Evolutionary conservation across 1,284 basidiomycete genomes (phyloP), one percentile per base, ranked within the genome.

Genomic region (Cronartium ribicola): DNA sequence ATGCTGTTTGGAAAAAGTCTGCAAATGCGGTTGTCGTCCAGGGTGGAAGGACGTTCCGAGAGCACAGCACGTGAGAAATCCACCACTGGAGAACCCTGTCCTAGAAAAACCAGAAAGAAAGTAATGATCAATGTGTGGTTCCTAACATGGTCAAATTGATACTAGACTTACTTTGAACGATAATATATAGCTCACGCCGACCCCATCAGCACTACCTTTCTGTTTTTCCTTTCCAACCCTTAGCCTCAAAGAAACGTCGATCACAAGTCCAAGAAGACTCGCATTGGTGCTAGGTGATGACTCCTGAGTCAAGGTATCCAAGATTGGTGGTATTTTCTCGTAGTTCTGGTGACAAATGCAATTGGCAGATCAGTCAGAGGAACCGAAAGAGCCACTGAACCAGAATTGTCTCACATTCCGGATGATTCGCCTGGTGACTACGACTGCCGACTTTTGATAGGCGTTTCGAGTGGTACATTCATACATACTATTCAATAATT

Each of bases 1-100:
- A 79, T 64, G 83, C 85, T 0, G 81, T 84, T 10, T 81, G 79
- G 75, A 91, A 85, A 80, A 91, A 89, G 76, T 87, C 88, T 59
- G 74, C 63, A 60, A 81, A 76, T 14, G 80, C 78, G 62, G 36
- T 63, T 73, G 77, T 72, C 17, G 66, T 51, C 57, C 78, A 78
- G 0, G 67, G 1, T 6, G 79, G 79, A 36, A 79, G 77, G 0
- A 66, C 48, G 1, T 75, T 76, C 44, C 78, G 78, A 20, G 78
- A 73, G 0, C 75, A 71, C 3, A 79, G 57, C 17, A 81, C 70
- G 22, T 76, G 63, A 39, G 75, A 65, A 36, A 77, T 67, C 72
- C 72, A 75, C 72, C 72, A 75, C 8, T 75, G 65, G 36, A 75
- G 55, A 46, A 67, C 64, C 36, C 43, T 44, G 39, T 44, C 44